Conservation (phyloP, 2,329 filamentous ascomycete species). For the Moelleriella libera region DNA sequence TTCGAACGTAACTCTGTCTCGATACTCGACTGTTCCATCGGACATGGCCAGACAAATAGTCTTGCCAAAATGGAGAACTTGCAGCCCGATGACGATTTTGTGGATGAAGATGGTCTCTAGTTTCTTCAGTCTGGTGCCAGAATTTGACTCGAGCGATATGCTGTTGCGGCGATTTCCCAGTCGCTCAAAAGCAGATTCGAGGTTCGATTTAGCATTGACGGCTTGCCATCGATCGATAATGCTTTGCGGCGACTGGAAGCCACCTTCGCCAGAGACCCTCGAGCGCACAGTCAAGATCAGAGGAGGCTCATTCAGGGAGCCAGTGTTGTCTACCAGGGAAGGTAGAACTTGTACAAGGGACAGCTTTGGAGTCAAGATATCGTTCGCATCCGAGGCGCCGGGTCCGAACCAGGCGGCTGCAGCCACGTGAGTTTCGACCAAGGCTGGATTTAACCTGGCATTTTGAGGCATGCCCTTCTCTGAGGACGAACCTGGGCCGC, state of each 20-base stretch:
- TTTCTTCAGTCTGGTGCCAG: constrained; percentile 37
- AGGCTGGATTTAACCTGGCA: constrained; percentile 33
- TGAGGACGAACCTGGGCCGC: constrained; percentile 31
- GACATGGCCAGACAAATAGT: constrained; percentile 60
- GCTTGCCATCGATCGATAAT: constrained; percentile 77
- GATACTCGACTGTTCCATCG: constrained; percentile 70
- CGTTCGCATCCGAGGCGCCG: constrained; percentile 26
- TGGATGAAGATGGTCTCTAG: constrained; percentile 55
- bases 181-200: constrained; percentile 69
- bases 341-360: constrained; percentile 66
- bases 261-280: constrained; percentile 33
- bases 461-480: constrained; percentile 37
- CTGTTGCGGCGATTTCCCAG: constrained; percentile 50
- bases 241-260: constrained; percentile 54
- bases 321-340: constrained; percentile 42
- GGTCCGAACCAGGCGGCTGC: constrained; percentile 42
- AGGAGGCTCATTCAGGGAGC: constrained; percentile 40
- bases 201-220: constrained; percentile 46
- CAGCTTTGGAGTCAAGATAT: constrained; percentile 44
- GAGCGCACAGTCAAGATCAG: constrained; percentile 64
- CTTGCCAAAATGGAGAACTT: constrained; percentile 55
- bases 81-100: constrained; percentile 56
- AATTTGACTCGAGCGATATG: constrained; percentile 17
- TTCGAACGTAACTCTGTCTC: constrained; percentile 61
- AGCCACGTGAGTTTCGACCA: constrained; percentile 42